A percentile compares a stretch with the other conserved stretches of the same genome.
Conservation (phyloP, 2,329 filamentous ascomycete genomes). For the Plectosphaerella plurivora region DNA sequence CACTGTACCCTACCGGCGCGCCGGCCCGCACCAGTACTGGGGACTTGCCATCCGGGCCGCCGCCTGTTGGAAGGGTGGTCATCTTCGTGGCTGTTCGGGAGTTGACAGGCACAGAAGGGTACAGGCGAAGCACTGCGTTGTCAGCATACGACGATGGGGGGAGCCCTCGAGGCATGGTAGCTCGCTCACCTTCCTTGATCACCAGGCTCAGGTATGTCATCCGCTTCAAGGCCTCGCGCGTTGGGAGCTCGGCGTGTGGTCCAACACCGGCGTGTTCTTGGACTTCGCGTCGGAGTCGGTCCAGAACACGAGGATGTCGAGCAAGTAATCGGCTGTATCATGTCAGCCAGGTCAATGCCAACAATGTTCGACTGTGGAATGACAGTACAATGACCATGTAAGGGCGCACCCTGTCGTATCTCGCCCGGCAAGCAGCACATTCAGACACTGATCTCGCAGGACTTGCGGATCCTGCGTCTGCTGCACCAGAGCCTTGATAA, state of each 20-base stretch:
- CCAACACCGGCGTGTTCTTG: neutral
- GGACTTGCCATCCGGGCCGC: slow-evolving; percentile 3
- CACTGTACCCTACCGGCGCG: slow-evolving; percentile 19
- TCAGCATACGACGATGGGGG: no score
- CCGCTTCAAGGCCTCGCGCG: slow-evolving; percentile 4
- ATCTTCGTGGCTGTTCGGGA: slow-evolving; percentile 1
- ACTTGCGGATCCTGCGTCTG: slow-evolving; percentile 7
- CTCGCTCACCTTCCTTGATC: slow-evolving; percentile 10
- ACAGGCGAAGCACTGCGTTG: slow-evolving; percentile 13
- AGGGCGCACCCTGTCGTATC: slow-evolving; percentile 11
- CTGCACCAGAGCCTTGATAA: slow-evolving; percentile 11
- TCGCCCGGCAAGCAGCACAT: slow-evolving; percentile 8
- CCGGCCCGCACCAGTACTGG: slow-evolving; percentile 13
- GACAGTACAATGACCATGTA: slow-evolving; percentile 9
- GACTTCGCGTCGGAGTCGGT: neutral
- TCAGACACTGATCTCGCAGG: slow-evolving; percentile 7
- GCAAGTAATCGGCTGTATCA: neutral
- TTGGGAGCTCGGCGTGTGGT: neutral
- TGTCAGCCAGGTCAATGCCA: no score
- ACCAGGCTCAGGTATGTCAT: slow-evolving; percentile 15
- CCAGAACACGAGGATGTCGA: slow-evolving; percentile 1
- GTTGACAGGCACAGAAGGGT: slow-evolving; percentile 10
- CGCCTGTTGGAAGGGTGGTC: slow-evolving; percentile 5
- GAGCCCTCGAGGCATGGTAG: no score
- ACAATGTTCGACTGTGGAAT: neutral